phyloP scores from a whole-genome alignment of 176 grass and related monocot species.

The Eleusine coracana region DNA sequence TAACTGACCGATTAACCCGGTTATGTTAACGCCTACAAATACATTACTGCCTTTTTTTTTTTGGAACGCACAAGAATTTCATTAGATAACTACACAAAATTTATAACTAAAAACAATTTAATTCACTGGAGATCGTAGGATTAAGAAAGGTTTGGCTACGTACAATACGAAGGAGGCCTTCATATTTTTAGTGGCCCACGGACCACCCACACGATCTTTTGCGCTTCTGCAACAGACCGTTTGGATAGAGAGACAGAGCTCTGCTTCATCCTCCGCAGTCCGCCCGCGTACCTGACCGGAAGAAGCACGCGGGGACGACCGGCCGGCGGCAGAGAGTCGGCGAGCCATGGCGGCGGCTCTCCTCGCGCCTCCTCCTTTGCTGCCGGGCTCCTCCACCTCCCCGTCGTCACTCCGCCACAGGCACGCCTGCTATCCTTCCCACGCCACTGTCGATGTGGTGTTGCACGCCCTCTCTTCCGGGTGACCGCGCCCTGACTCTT shows the following conservation, averaged over 20 bases:
- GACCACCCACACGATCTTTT: conserved; percentile 20
- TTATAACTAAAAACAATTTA: no score
- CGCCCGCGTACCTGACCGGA: neutral
- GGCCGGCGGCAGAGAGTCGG: conserved; percentile 17
- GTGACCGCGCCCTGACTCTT: neutral
- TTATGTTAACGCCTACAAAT: no score
- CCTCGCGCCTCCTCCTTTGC: conserved; percentile 38
- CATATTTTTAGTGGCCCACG: conserved; percentile 11
- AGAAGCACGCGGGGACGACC: conserved; percentile 19
- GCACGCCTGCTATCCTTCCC: neutral
- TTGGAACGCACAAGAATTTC: no score
- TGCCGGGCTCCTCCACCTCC: conserved; percentile 22
- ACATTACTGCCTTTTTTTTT: no score
- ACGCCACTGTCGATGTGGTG: neutral
- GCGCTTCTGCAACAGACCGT: conserved; percentile 21
- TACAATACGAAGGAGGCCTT: no score
- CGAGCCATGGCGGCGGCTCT: conserved; percentile 51
- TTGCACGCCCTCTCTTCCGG: neutral
- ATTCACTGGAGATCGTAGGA: no score
- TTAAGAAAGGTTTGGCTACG: no score
- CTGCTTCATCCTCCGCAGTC: neutral
- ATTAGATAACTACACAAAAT: no score
- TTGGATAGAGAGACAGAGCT: conserved; percentile 42
- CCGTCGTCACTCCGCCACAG: conserved; percentile 25
- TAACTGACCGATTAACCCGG: no score